Base-by-base conservation (phyloP, 2,329 filamentous ascomycete genomes). In the Cucurbitaria berberidis region DNA sequence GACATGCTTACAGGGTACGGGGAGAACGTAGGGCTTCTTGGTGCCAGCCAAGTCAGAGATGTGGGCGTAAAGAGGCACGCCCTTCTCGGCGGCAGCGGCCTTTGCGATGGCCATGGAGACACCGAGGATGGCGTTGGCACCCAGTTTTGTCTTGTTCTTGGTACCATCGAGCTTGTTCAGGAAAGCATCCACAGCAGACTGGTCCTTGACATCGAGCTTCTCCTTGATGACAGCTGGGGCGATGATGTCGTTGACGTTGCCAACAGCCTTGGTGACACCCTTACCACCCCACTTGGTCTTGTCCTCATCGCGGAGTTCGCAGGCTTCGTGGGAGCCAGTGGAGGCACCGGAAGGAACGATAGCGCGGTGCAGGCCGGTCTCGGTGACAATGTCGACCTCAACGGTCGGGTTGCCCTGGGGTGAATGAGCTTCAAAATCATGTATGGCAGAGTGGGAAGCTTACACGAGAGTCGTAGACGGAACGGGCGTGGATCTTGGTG, bases 291-390 rank as follows among this genome's bases (percentile, higher is more conserved):
- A 84, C 63, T 78, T 78, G 65, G 75, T 70, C 72, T 81, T 79
- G 74, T 83, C 79, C 42, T 77, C 77, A 72, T 85, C 82, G 57
- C 80, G 78, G 62, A 82, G 78, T 70, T 82, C 80, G 72, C 78
- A 81, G 45, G 80, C 80, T 69, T 82, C 80, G 72, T 82, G 78
- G 53, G 78, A 80, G 62, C 80, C 75, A 73, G 93, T 97, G 71
- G 93, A 97, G 74, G 93, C 93, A 78, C 93, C 93, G 66, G 93
- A 97, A 73, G 93, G 93, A 62, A 98, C 93, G 77, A 97, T 97
- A 77, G 93, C 93, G 76, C 93, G 92, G 87, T 97, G 93, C 62
- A 98, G 88, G 75, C 93, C 93, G 72, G 90, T 96, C 83, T 96
- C 91, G 70, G 93, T 97, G 81, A 96, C 89, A 71, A 97, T 87